Evolutionary conservation across 306 rosid genomes (phyloP).

Genomic region (Acacia crassicarpa): DNA sequence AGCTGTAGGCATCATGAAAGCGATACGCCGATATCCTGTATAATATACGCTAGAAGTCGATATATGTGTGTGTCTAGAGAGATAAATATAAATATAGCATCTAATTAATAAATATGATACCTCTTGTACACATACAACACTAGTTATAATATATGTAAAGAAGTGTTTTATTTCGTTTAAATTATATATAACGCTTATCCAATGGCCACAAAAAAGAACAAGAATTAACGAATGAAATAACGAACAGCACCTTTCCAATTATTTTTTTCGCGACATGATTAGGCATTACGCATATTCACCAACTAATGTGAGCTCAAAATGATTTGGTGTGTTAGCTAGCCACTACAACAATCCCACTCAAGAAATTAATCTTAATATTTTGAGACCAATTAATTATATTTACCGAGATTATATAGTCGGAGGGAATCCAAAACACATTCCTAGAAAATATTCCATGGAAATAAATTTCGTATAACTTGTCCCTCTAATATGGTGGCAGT

Average conservation of each 20-base stretch:
- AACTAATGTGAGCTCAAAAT: conserved; percentile 28
- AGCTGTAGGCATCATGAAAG: background rate
- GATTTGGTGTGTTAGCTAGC: conserved; percentile 15
- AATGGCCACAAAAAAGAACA: background rate
- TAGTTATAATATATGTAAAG: background rate
- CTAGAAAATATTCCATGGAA: conserved; percentile 59
- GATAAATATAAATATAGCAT: background rate
- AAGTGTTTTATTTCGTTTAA: background rate
- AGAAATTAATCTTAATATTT: conserved; percentile 29
- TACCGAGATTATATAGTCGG: conserved; percentile 45
- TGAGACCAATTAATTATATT: conserved; percentile 49
- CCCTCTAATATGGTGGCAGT: background rate
- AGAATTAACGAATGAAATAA: background rate
- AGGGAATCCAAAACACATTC: conserved; percentile 74
- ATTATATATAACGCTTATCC: background rate
- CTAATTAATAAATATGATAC: background rate
- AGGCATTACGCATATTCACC: background rate
- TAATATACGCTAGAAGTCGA: background rate
- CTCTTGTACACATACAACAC: background rate
- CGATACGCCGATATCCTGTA: background rate
- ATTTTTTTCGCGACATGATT: conserved; percentile 5
- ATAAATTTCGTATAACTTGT: conserved; percentile 5
- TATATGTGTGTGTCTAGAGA: background rate
- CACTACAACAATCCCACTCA: conserved; percentile 45
- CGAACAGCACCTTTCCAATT: background rate